Conservation (phyloP, 768 basidiomycete species). For the Nidularia pulvinata region DNA sequence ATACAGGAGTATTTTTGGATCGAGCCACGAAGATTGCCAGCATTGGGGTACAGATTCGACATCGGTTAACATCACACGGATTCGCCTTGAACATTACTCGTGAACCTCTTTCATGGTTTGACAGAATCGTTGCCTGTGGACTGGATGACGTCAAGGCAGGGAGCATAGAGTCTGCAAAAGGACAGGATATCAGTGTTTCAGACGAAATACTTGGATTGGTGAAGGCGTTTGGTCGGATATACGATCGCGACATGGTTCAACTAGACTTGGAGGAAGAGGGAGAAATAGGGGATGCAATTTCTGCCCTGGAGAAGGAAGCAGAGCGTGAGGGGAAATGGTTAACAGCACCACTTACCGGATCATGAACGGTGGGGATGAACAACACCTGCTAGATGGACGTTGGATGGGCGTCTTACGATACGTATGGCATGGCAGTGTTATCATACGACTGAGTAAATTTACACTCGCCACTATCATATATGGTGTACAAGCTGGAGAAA, state of each 20-base stretch:
- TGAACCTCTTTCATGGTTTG: slow-evolving; percentile 86
- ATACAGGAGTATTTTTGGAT: slow-evolving; percentile 91
- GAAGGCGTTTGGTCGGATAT: slow-evolving; percentile 41
- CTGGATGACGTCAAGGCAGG: slow-evolving; percentile 81
- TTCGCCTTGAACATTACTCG: slow-evolving; percentile 89
- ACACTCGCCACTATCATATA: too few relatives aligned
- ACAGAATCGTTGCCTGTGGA: slow-evolving; percentile 89
- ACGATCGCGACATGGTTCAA: slow-evolving; percentile 45
- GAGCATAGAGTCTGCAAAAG: slow-evolving; percentile 52
- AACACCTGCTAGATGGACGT: too few relatives aligned
- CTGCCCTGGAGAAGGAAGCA: slow-evolving; percentile 44
- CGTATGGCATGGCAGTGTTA: too few relatives aligned
- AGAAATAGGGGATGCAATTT: slow-evolving; percentile 47
- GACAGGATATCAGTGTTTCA: slow-evolving; percentile 34
- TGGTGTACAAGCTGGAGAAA: too few relatives aligned
- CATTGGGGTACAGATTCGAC: slow-evolving; percentile 95
- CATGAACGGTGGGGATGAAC: too few relatives aligned
- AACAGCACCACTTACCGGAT: too few relatives aligned
- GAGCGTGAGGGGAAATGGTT: slow-evolving; percentile 39
- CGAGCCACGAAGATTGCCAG: slow-evolving; percentile 86
- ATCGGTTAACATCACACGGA: slow-evolving; percentile 93
- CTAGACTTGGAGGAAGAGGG: slow-evolving; percentile 41
- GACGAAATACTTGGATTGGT: slow-evolving; percentile 54
- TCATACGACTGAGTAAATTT: too few relatives aligned
- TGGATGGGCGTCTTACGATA: too few relatives aligned